Percentiles rank a stretch among this genome's conserved stretches.
Evolutionary conservation across 2,329 filamentous ascomycete species (phyloP).

Genomic region (Xylaria sp.): DNA sequence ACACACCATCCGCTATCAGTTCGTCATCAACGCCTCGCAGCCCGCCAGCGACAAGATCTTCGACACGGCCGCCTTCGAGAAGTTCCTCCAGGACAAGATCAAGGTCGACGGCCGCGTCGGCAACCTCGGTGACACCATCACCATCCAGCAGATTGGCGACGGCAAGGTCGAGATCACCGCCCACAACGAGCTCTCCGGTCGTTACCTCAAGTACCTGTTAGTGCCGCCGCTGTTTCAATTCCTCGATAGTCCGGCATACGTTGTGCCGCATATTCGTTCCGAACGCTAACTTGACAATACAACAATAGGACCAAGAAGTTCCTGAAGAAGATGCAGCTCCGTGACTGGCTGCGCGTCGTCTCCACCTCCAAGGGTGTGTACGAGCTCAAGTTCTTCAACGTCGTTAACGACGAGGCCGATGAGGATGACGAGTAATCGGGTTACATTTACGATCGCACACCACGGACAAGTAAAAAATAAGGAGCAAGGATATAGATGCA

Average conservation of each 20-base stretch:
- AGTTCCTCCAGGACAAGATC: conserved; percentile 99
- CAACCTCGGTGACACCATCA: conserved; percentile 94
- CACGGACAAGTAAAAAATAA: conserved; percentile 28
- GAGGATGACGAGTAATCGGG: conserved; percentile 93
- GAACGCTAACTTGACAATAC: conserved; percentile 14
- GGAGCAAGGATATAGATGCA: conserved; percentile 34
- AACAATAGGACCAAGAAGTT: conserved; percentile 95
- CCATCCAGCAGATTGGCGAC: conserved; percentile 90
- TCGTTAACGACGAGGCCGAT: conserved; percentile 96
- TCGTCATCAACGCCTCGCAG: conserved; percentile 99
- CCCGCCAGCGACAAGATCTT: conserved; percentile 99
- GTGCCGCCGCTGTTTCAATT: conserved; percentile 52
- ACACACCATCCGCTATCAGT: conserved; percentile 64
- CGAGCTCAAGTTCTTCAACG: conserved; percentile 99
- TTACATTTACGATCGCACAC: conserved; percentile 16
- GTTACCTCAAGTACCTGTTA: conserved; percentile 99
- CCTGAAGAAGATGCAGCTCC: conserved; percentile 99
- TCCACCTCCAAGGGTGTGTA: conserved; percentile 98
- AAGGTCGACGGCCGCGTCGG: conserved; percentile 99
- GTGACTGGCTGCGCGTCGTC: conserved; percentile 99
- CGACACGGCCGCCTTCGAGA: conserved; percentile 97
- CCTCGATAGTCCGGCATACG: neutral
- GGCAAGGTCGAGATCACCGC: conserved; percentile 98
- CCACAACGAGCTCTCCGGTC: conserved; percentile 97
- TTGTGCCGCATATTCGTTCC: neutral